Conservation (phyloP, 1,284 basidiomycete genomes). For the Sparassis latifolia region DNA sequence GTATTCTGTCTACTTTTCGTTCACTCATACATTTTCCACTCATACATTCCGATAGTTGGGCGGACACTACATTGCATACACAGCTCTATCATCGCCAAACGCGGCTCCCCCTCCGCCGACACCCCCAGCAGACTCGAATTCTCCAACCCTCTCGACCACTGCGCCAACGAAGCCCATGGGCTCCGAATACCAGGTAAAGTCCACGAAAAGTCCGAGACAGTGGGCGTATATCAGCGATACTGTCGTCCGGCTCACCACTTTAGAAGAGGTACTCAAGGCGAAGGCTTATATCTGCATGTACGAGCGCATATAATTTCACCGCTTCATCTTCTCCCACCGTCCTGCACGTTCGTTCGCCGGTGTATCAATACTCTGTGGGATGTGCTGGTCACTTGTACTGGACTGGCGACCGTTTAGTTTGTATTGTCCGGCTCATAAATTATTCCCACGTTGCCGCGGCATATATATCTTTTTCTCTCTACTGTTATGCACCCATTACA, state of each 20-base stretch:
- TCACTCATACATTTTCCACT: too few species aligned
- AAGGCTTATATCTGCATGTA: conserved; percentile 93
- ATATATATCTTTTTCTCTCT: too few species aligned
- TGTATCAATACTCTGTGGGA: too few species aligned
- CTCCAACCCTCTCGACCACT: conserved; percentile 15
- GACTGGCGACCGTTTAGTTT: too few species aligned
- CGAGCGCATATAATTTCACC: conserved; percentile 44
- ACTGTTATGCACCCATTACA: too few species aligned
- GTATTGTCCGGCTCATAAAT: too few species aligned
- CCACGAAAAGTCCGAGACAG: conserved; percentile 38
- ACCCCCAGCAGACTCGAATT: conserved; percentile 6
- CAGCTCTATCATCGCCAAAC: conserved; percentile 40
- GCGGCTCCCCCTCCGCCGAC: background rate
- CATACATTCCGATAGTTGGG: conserved; percentile 44
- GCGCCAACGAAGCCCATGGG: background rate
- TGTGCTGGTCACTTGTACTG: too few species aligned
- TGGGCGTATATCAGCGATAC: conserved; percentile 93
- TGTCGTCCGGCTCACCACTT: conserved; percentile 66
- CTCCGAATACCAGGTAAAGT: conserved; percentile 8
- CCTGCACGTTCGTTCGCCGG: background rate
- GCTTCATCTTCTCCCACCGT: background rate
- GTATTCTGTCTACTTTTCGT: conserved; percentile 17
- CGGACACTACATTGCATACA: conserved; percentile 82
- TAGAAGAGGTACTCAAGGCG: conserved; percentile 85
- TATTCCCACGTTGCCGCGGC: too few species aligned